Evolutionary conservation across 2,329 filamentous ascomycete species (phyloP).

Genomic region (Penicillium psychrosexuale): DNA sequence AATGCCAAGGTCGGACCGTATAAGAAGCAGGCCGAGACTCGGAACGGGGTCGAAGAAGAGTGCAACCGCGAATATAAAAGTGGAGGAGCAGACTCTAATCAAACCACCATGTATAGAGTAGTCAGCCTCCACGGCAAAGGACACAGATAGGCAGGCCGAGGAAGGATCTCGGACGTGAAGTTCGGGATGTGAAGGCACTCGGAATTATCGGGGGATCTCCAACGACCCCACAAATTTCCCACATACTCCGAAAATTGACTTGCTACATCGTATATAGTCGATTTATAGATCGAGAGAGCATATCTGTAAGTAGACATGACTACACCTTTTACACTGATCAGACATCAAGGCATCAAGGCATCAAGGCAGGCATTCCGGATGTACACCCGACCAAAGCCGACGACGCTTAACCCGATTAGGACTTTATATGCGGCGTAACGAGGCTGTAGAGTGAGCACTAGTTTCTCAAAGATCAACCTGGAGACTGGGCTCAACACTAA

Average conservation of each 20-base stretch:
- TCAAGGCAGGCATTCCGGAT: no score
- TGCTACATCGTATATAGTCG: not conserved
- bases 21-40: not conserved
- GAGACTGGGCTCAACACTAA: no score
- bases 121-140: not conserved
- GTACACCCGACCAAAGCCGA: no score
- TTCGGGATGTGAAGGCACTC: not conserved
- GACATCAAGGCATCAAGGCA: no score
- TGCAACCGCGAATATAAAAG: not conserved
- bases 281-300: not conserved
- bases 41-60: not conserved
- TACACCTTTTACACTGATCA: not conserved
- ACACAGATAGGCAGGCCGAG: not conserved
- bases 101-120: not conserved
- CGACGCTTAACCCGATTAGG: no score
- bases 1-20: not conserved
- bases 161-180: not conserved
- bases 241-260: not conserved
- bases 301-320: not conserved
- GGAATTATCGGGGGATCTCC: slow-evolving; percentile 1
- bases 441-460: no score
- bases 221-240: not conserved
- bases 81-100: not conserved
- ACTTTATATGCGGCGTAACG: no score
- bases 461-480: no score